Conservation (phyloP, 352 stramenopile species). For the Thraustochytrium sp. region DNA sequence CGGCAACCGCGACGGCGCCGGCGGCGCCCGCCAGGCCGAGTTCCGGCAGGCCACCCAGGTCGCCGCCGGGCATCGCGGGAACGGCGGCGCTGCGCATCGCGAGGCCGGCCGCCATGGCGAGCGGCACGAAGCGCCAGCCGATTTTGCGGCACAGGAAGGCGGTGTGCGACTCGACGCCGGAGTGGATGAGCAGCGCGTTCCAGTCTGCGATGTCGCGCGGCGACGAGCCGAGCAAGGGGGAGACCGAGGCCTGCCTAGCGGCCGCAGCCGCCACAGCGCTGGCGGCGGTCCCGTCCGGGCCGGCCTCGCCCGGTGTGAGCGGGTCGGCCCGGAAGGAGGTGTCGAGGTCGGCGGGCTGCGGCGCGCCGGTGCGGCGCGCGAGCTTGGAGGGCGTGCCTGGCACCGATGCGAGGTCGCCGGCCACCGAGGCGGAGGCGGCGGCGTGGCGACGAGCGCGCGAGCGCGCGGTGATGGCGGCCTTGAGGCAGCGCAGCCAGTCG, state of each 20-base stretch:
- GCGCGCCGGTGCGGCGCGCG: background rate
- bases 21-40: background rate
- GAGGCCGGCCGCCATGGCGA: background rate
- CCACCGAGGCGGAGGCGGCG: background rate
- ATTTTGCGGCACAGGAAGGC: background rate
- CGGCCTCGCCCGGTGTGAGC: no score
- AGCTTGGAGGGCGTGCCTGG: background rate
- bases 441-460: background rate
- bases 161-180: background rate
- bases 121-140: background rate
- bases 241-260: background rate
- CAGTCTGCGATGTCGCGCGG: background rate
- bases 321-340: background rate
- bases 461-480: constrained; percentile 29
- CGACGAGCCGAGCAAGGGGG: background rate
- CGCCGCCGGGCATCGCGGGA: background rate
- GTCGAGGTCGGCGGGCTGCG: background rate
- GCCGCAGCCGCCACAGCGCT: no score
- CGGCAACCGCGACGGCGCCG: background rate
- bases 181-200: background rate
- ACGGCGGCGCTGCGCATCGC: background rate
- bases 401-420: background rate
- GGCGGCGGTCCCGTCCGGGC: no score
- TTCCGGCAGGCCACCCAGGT: background rate
- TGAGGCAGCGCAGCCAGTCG: constrained; percentile 1